Conservation (phyloP, 1,284 basidiomycete genomes). For the Marasmius fiardii region DNA sequence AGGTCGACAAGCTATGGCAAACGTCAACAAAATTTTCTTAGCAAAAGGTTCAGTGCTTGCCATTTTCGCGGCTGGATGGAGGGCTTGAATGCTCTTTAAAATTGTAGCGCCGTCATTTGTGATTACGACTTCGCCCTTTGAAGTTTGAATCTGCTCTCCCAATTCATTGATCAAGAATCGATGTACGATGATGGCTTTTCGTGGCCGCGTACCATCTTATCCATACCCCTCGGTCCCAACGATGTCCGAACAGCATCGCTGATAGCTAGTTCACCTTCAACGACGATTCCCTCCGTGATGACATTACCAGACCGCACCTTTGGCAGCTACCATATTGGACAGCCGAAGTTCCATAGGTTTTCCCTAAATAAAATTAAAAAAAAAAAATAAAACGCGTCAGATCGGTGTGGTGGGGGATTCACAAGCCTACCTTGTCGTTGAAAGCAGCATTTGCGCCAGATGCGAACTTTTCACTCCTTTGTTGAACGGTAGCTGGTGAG, state of each 20-base stretch:
- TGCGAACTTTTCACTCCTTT: constrained; percentile 29
- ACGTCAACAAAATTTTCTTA: background rate
- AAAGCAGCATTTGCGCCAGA: constrained; percentile 70
- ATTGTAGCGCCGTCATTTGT: constrained; percentile 99
- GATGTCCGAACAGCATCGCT: constrained; percentile 98
- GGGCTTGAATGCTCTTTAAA: constrained; percentile 93
- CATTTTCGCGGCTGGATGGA: constrained; percentile 99
- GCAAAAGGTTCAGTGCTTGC: constrained; percentile 31
- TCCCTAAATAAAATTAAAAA: constrained; percentile 50
- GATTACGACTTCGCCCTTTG: constrained; percentile 95
- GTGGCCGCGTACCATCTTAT: constrained; percentile 87
- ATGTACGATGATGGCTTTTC: constrained; percentile 9
- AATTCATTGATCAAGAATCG: background rate
- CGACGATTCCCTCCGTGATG: constrained; percentile 3
- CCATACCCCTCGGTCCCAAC: constrained; percentile 97
- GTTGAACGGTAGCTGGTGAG: constrained; percentile 30
- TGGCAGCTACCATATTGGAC: constrained; percentile 95
- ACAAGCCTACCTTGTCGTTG: constrained; percentile 69
- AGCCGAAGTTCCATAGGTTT: constrained; percentile 92
- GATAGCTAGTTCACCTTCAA: constrained; percentile 62
- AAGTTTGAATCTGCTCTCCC: constrained; percentile 84
- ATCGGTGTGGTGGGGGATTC: constrained; percentile 12
- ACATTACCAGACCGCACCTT: constrained; percentile 62
- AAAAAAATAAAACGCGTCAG: constrained; percentile 31
- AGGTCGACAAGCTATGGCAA: constrained; percentile 81